Base-by-base conservation (phyloP, 306 rosid genomes). In the Quercus glauca region DNA sequence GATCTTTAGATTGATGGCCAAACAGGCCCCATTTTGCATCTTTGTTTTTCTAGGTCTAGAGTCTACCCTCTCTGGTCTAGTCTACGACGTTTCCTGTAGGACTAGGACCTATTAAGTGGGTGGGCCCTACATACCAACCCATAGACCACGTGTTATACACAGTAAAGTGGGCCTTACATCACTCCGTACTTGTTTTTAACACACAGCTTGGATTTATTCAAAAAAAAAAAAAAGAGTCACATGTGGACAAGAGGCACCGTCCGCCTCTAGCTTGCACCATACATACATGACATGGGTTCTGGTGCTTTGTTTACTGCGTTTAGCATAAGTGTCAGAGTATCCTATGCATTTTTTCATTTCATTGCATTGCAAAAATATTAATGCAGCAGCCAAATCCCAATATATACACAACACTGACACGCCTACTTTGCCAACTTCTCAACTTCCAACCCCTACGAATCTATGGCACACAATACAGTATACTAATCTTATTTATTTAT, bases 241-340 rank as follows among this genome's bases (percentile, higher is more conserved):
- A 60, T 49, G 82, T 41, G 7, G 85, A 78, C 90, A 78, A 81
- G 61, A 65, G 7, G 69, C 86, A 81, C 81, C 83, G 82, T 83
- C 79, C 31, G 80, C 70, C 26, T 19, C 58, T 51, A 41, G 83
- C 63, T 63, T 35, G 75, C 81, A 69, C 74, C 74, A 70, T 69
- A 41, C 12, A 41, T 35, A 2, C 45, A 41, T 41, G 45, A 41
- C 45, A 41, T 7, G 45, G 45, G 45, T 41, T 8, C 45, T 41
- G 45, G 45, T 41, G 45, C 11, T 41, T 41, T 41, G 45, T 41
- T 41, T 8, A 41, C 45, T 2, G 11, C 45, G 45, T 76, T 59
- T 73, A 64, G 81, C 77, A 23, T 35, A 79, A 41, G 25, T 9
- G 4, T 43, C 86, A 84, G 86, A 70, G 90, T 45, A 90, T 90